Conservation (phyloP, 2,329 filamentous ascomycete genomes). For the Pseudogymnoascus sp. region DNA sequence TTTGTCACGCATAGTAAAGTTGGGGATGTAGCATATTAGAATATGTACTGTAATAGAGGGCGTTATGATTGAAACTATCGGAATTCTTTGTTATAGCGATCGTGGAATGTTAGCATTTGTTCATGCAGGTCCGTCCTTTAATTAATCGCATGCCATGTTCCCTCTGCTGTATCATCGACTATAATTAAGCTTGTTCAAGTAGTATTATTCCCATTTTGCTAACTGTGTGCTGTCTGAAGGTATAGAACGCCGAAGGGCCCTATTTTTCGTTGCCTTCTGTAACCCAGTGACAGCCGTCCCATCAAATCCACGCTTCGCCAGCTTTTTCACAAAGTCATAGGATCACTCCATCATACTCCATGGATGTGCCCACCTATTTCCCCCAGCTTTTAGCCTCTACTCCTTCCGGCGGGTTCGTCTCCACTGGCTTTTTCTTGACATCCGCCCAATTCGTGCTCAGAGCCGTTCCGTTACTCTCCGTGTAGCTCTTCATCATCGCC, state of each 20-base stretch:
- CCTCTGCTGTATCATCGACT: not conserved
- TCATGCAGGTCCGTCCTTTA: no score
- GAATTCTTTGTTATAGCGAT: not conserved
- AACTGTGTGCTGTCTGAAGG: not conserved
- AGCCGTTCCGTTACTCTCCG: conserved; percentile 86
- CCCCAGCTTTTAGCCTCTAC: conserved; percentile 1
- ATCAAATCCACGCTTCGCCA: not conserved
- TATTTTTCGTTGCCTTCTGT: not conserved
- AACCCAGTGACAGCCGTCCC: no score
- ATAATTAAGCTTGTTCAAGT: not conserved
- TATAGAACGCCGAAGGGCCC: not conserved
- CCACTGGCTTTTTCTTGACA: conserved; percentile 63
- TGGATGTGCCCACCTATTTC: not conserved
- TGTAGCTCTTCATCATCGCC: conserved; percentile 97
- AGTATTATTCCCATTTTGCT: not conserved
- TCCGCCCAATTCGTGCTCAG: conserved; percentile 89
- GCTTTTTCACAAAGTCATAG: not conserved
- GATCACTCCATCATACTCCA: not conserved
- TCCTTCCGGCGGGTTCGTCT: conserved; percentile 36
- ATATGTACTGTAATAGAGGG: conserved; percentile 8
- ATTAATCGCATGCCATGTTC: no score
- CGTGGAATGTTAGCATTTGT: not conserved
- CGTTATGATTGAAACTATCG: not conserved
- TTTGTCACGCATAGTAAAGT: conserved; percentile 7
- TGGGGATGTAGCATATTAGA: conserved; percentile 3